phyloP scores from a whole-genome alignment of 768 basidiomycete genomes.

The Chlorophyllum brunneum region DNA sequence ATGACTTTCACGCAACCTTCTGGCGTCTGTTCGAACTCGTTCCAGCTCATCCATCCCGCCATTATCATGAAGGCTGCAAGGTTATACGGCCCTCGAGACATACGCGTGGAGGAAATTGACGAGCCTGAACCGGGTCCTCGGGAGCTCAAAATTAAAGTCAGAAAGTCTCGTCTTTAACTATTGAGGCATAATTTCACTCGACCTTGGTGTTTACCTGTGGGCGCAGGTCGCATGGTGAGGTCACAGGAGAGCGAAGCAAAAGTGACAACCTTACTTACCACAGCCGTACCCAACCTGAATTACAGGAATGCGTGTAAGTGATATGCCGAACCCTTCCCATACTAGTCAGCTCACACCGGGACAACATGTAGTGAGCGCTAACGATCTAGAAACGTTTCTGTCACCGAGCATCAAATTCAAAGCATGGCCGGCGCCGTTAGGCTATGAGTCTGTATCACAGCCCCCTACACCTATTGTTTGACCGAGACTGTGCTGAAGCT shows the following conservation, averaged over 20 bases:
- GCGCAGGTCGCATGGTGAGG: slow-evolving; percentile 27
- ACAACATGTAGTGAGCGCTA: not conserved
- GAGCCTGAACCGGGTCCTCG: slow-evolving; percentile 31
- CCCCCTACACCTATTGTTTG: not conserved
- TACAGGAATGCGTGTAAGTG: slow-evolving; percentile 5
- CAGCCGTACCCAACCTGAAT: too few relatives aligned
- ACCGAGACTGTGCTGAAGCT: not conserved
- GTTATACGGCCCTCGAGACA: slow-evolving; percentile 39
- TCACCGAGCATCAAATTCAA: not conserved
- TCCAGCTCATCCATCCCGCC: not conserved
- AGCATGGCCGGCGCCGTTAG: slow-evolving; percentile 6
- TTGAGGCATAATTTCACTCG: not conserved
- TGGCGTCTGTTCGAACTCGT: too few relatives aligned
- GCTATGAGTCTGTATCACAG: slow-evolving; percentile 5
- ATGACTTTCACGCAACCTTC: too few relatives aligned
- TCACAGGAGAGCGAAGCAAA: too few relatives aligned
- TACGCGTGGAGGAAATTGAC: slow-evolving; percentile 39
- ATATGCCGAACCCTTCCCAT: not conserved
- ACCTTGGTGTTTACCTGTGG: too few relatives aligned
- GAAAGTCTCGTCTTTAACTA: not conserved
- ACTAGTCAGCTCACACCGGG: not conserved
- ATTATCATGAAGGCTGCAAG: slow-evolving; percentile 49
- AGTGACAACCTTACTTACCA: too few relatives aligned
- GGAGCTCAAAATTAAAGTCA: slow-evolving; percentile 46
- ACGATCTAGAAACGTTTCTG: slow-evolving; percentile 2